Conservation (phyloP, 371 early-diverging fungal species). For the Blyttiomyces sp. region DNA sequence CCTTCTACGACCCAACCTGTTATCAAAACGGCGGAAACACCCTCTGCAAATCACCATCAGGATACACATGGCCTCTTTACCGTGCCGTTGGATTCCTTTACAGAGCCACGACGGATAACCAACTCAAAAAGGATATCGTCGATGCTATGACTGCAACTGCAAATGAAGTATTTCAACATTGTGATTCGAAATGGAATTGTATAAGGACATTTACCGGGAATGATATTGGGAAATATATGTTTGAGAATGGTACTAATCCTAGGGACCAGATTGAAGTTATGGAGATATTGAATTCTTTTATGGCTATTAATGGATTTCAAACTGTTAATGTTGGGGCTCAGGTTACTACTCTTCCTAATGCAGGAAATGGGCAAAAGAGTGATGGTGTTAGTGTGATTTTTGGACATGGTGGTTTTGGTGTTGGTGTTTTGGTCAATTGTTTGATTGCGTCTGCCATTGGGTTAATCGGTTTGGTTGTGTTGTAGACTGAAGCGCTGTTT, state of each 20-base stretch:
- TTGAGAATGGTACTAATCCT: conserved; percentile 19
- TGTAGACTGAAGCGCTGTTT: too few relatives aligned
- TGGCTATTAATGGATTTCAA: not conserved
- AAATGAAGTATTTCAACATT: not conserved
- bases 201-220: conserved; percentile 9
- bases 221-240: not conserved
- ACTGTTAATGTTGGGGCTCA: too few relatives aligned
- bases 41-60: conserved; percentile 1
- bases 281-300: not conserved
- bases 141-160: conserved; percentile 6
- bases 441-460: too few relatives aligned
- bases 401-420: too few relatives aligned
- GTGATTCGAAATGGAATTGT: conserved; percentile 11
- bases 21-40: not conserved
- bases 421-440: too few relatives aligned
- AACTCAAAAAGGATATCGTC: not conserved
- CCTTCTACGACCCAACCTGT: conserved; percentile 2
- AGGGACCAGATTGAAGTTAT: conserved; percentile 22
- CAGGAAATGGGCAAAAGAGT: too few relatives aligned
- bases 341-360: too few relatives aligned
- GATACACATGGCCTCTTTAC: conserved; percentile 11
- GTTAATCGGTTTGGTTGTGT: too few relatives aligned
- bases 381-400: too few relatives aligned
- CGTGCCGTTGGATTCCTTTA: conserved; percentile 4
- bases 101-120: not conserved